Evolutionary conservation across 1,284 basidiomycete genomes (phyloP).

Genomic region (Abortiporus biennis): DNA sequence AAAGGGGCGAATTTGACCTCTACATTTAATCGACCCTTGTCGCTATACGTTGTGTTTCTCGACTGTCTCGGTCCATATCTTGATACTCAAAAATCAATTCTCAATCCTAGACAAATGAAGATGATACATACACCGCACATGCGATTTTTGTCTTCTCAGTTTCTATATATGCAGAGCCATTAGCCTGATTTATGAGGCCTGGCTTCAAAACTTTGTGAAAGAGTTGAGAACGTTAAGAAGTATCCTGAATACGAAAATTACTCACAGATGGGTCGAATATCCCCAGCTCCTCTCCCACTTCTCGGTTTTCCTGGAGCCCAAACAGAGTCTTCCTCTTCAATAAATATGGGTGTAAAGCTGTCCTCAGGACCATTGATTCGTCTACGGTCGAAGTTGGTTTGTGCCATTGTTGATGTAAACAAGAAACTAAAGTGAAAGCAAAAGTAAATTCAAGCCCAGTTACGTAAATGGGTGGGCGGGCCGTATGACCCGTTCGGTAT

Average conservation of each 20-base stretch:
- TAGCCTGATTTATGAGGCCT: conserved; percentile 87
- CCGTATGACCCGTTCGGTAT: too few species aligned
- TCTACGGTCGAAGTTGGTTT: conserved; percentile 70
- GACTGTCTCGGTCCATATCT: conserved; percentile 94
- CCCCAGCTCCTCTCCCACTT: conserved; percentile 45
- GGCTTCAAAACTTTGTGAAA: conserved; percentile 71
- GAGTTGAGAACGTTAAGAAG: conserved; percentile 8
- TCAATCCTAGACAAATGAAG: neutral
- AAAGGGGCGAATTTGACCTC: conserved; percentile 98
- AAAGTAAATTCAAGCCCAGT: too few species aligned
- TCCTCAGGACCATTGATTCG: conserved; percentile 87
- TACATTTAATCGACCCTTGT: conserved; percentile 86
- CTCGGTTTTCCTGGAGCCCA: conserved; percentile 31
- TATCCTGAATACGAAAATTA: conserved; percentile 13
- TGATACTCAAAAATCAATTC: conserved; percentile 4
- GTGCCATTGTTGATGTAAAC: conserved; percentile 19
- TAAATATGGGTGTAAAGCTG: conserved; percentile 62
- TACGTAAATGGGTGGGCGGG: too few species aligned
- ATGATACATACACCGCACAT: conserved; percentile 76
- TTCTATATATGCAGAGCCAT: conserved; percentile 95
- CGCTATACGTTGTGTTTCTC: conserved; percentile 73
- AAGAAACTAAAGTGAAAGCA: too few species aligned
- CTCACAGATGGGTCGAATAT: conserved; percentile 84
- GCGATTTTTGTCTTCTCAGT: conserved; percentile 86
- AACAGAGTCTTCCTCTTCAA: conserved; percentile 31